Base-by-base conservation (phyloP, 1,139 yeast genomes). In the Saccharomyces hybrid region DNA sequence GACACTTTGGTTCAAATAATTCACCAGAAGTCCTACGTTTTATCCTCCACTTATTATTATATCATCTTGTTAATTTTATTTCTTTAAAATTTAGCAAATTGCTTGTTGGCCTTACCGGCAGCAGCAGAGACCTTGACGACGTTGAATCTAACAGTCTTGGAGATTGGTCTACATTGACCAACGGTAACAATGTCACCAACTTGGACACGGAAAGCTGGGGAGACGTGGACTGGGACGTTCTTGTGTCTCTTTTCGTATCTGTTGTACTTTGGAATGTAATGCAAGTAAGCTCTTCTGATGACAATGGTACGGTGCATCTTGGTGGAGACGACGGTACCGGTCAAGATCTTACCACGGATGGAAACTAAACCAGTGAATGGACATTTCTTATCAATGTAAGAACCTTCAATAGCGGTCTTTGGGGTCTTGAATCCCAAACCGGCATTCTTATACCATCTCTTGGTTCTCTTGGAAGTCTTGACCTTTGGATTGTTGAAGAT, bases 371-470 rank as follows among this genome's bases (percentile, higher is more conserved):
- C 99, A 71, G 83, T 88, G 82, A 95, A 95, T 78, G 99, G 99
- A 82, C 99, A 95, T 84, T 95, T 95, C 89, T 95, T 93, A 90
- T 95, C 98, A 76, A 95, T 90, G 95, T 95, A 93, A 72, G 91
- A 80, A 79, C 99, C 99, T 76, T 87, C 93, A 80, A 91, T 88
- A 75, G 99, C 99, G 76, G 91, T 82, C 81, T 84, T 86, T 81
- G 99, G 99, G 83, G 99, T 95, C 89, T 93, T 95, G 97, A 90
- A 93, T 70, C 99, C 99, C 77, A 95, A 88, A 78, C 99, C 99
- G 74, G 90, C 98, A 64, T 95, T 97, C 88, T 95, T 95, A 78
- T 84, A 91, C 99, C 99, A 95, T 88, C 99, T 91, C 93, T 93
- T 91, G 86, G 97, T 87, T 83, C 91, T 87, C 82, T 88, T 89